Percentiles rank a stretch among this genome's conserved stretches.
phyloP scores from a whole-genome alignment of 441 rosid species.

The Eutrema salsugineum region DNA sequence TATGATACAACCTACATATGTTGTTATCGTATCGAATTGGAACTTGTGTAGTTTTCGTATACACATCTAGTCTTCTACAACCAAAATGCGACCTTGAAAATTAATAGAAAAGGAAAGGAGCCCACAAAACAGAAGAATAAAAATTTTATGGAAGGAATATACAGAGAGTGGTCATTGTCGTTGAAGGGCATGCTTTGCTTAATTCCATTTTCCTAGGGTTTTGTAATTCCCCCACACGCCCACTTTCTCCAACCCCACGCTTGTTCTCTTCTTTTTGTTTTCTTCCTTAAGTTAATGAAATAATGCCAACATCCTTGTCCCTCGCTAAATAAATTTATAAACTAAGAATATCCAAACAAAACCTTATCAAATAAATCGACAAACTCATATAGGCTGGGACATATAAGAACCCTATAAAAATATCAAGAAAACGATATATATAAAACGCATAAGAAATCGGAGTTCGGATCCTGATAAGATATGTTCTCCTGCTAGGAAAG shows the following conservation, averaged over 20 bases:
- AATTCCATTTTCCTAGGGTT: slow-evolving; percentile 34
- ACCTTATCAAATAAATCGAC: too few species aligned
- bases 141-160: not conserved
- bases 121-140: not conserved
- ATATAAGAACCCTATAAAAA: too few species aligned
- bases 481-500: too few species aligned
- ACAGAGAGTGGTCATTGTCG: slow-evolving; percentile 25
- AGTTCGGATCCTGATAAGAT: too few species aligned
- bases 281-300: not conserved
- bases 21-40: not conserved
- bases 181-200: slow-evolving; percentile 24
- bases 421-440: too few species aligned
- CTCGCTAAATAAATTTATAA: not conserved
- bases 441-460: too few species aligned
- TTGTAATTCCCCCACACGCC: slow-evolving; percentile 10
- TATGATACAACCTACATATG: too few species aligned
- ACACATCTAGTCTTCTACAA: too few species aligned
- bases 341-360: not conserved
- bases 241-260: slow-evolving; percentile 15
- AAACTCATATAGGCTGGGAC: too few species aligned
- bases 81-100: not conserved
- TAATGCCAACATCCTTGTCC: not conserved
- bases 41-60: not conserved
- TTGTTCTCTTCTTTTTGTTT: slow-evolving; percentile 13
- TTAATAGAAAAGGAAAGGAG: not conserved